phyloP scores from a whole-genome alignment of 768 basidiomycete species.

The Goffeauzyma gilvescens region DNA sequence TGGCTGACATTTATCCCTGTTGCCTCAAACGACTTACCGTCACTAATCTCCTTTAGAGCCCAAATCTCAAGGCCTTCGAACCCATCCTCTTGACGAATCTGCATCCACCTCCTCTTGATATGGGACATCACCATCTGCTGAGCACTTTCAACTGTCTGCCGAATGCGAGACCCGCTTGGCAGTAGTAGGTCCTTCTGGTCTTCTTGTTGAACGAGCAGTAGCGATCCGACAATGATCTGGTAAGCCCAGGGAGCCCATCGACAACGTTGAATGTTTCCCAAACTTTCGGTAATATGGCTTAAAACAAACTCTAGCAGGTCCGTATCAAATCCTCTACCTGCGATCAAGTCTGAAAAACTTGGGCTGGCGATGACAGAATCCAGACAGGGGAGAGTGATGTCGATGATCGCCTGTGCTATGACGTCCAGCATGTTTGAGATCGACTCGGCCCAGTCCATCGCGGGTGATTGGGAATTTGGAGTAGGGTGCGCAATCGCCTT shows the following conservation, averaged over 20 bases:
- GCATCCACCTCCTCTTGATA: constrained; percentile 60
- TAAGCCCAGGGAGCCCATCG: constrained; percentile 42
- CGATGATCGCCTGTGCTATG: constrained; percentile 46
- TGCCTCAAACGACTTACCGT: constrained; percentile 41
- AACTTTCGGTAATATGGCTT: constrained; percentile 43
- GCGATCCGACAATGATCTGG: constrained; percentile 36
- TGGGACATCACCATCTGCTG: constrained; percentile 46
- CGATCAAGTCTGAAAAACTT: constrained; percentile 60
- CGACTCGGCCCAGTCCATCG: constrained; percentile 46
- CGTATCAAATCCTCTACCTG: constrained; percentile 46
- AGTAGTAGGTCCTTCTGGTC: constrained; percentile 47
- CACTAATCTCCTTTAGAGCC: constrained; percentile 71
- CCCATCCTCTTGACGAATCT: constrained; percentile 53
- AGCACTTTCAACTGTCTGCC: constrained; percentile 54
- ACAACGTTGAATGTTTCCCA: constrained; percentile 45
- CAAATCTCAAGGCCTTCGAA: constrained; percentile 69
- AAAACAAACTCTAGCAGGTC: constrained; percentile 64
- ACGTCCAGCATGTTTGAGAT: constrained; percentile 49
- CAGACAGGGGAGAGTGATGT: constrained; percentile 43
- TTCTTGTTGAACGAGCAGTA: constrained; percentile 51
- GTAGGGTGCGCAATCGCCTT: no score
- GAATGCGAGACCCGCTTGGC: constrained; percentile 48
- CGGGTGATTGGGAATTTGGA: no score
- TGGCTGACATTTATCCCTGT: no score
- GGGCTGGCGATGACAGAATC: constrained; percentile 47